phyloP scores from a whole-genome alignment of 2,329 filamentous ascomycete species.

The Colletotrichum cordylinicola region DNA sequence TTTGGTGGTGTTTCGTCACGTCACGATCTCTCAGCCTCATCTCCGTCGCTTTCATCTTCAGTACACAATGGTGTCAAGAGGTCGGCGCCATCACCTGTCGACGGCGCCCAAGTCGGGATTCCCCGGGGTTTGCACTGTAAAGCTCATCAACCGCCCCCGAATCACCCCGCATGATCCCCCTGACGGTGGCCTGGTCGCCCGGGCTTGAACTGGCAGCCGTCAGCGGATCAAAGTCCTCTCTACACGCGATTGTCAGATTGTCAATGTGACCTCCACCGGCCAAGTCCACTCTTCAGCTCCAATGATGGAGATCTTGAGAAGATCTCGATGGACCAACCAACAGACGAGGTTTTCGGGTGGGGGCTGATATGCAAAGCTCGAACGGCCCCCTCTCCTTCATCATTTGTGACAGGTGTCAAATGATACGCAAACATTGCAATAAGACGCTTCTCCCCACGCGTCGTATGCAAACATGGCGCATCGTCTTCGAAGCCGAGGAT shows the following conservation, averaged over 20 bases:
- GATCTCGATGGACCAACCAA: slow-evolving; percentile 14
- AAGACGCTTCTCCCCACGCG: not conserved
- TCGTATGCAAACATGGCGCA: not conserved
- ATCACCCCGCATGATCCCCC: not conserved
- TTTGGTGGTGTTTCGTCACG: not conserved
- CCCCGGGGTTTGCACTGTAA: not conserved
- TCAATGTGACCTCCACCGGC: not conserved
- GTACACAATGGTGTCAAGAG: not conserved
- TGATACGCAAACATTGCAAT: not conserved
- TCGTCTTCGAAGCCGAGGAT: not conserved
- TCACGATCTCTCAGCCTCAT: not conserved
- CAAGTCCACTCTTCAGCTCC: not conserved
- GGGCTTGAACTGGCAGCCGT: not conserved
- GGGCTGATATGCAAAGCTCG: not conserved
- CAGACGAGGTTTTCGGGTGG: not conserved
- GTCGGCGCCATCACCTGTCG: not conserved
- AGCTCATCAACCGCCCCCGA: not conserved
- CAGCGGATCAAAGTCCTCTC: not conserved
- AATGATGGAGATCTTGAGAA: slow-evolving; percentile 7
- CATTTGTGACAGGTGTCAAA: slow-evolving; percentile 9
- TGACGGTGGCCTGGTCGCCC: not conserved
- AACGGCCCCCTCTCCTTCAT: not conserved
- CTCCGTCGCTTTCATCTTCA: not conserved
- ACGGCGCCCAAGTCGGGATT: not conserved
- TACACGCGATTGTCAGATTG: not conserved